Evolutionary conservation across 192 early-diverging fungal species (phyloP).

Genomic region (Backusella sp.): DNA sequence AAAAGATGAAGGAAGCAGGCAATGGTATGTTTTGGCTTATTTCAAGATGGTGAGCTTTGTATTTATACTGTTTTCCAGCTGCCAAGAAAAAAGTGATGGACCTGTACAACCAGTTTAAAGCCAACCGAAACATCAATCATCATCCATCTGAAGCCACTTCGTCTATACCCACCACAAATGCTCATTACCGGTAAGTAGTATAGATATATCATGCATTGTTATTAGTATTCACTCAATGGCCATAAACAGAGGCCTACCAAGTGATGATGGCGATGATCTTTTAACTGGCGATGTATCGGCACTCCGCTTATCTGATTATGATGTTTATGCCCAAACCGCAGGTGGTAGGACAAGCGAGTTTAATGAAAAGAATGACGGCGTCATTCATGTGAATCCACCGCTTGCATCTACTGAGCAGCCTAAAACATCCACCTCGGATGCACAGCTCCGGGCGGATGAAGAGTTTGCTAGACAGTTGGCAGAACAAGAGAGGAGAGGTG

Average conservation of each 20-base stretch:
- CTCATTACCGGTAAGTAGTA: conserved; percentile 25
- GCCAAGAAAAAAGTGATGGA: conserved; percentile 60
- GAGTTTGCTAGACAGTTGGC: conserved; percentile 53
- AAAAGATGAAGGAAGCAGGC: conserved; percentile 51
- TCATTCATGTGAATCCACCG: conserved; percentile 19
- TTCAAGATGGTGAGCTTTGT: background rate
- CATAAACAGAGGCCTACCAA: conserved; percentile 21
- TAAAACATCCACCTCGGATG: conserved; percentile 40
- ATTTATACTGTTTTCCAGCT: conserved; percentile 30
- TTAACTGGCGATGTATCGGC: conserved; percentile 36
- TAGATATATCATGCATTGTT: too few species aligned
- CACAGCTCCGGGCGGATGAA: conserved; percentile 50
- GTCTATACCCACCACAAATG: conserved; percentile 22
- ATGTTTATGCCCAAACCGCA: conserved; percentile 32
- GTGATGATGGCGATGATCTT: conserved; percentile 34
- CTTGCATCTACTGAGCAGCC: too few species aligned
- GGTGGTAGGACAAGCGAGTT: conserved; percentile 13
- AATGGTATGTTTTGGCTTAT: conserved; percentile 26
- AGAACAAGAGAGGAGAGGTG: conserved; percentile 19
- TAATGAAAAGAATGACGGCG: background rate
- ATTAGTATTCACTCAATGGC: too few species aligned
- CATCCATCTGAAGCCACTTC: background rate
- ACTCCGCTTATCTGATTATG: conserved; percentile 35
- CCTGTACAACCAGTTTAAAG: conserved; percentile 54
- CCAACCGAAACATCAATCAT: conserved; percentile 16